These are phyloP conservation scores for Paecilomyces fulvus DNA, from an alignment of 2,329 filamentous ascomycete genomes.

Conservation along the genomic window DNA sequence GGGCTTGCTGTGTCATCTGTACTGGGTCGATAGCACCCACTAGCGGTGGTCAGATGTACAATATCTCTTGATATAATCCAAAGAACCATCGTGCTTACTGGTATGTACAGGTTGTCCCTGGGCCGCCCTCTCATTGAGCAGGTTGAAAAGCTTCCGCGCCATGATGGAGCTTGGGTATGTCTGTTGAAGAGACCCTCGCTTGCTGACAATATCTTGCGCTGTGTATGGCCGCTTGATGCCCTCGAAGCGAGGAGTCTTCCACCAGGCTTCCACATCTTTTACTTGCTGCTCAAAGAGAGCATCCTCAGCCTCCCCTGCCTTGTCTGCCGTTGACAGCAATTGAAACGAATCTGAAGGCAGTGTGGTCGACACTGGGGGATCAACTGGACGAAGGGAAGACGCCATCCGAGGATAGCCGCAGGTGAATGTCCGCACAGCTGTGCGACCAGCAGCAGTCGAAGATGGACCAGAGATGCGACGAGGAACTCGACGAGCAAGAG, in stretches of 20 bases:
- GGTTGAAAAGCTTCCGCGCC: slow-evolving; percentile 87
- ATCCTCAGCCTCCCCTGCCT: slow-evolving; percentile 74
- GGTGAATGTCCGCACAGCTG: slow-evolving; percentile 25
- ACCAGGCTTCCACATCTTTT: slow-evolving; percentile 81
- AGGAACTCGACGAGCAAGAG: slow-evolving; percentile 26
- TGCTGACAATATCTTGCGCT: slow-evolving; percentile 84
- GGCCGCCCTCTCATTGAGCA: slow-evolving; percentile 68
- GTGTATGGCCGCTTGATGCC: slow-evolving; percentile 90
- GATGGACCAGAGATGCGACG: slow-evolving; percentile 19
- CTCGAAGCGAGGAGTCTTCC: slow-evolving; percentile 72
- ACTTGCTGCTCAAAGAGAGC: slow-evolving; percentile 76
- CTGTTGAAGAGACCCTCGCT: slow-evolving; percentile 79
- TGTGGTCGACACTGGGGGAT: slow-evolving; percentile 53
- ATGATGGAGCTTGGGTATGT: slow-evolving; percentile 88
- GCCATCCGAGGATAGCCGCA: slow-evolving; percentile 45
- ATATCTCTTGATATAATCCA: neutral
- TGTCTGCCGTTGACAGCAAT: slow-evolving; percentile 66
- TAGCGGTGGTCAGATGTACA: neutral
- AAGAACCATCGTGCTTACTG: slow-evolving; percentile 46
- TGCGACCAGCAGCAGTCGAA: slow-evolving; percentile 12
- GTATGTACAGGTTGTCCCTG: slow-evolving; percentile 88
- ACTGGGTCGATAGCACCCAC: slow-evolving; percentile 98
- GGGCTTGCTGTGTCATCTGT: slow-evolving; percentile 97
- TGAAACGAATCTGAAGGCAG: slow-evolving; percentile 74
- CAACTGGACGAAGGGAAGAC: slow-evolving; percentile 44